Percentiles rank a stretch among this genome's conserved stretches.
phyloP scores from a whole-genome alignment of 2,329 filamentous ascomycete genomes.

The Lachnellula cervina region DNA sequence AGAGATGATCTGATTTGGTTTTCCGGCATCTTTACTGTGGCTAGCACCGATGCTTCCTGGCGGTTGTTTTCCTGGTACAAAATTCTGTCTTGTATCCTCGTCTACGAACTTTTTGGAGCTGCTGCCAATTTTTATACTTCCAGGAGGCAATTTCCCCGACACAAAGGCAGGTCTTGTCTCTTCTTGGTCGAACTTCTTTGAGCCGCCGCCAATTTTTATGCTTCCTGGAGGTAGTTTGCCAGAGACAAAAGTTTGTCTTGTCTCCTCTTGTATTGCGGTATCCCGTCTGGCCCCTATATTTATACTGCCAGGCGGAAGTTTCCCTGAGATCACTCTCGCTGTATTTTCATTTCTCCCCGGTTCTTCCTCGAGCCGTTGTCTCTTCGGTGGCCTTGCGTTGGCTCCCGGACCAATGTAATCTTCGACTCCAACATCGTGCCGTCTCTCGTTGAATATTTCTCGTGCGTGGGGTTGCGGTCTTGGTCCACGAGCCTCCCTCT shows the following conservation, averaged over 20 bases:
- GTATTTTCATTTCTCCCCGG: constrained; percentile 8
- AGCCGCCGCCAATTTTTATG: constrained; percentile 22
- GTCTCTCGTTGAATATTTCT: constrained; percentile 27
- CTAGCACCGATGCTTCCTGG: constrained; percentile 26
- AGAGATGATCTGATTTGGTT: constrained; percentile 68
- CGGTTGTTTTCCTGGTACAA: constrained; percentile 20
- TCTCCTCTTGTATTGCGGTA: constrained; percentile 11
- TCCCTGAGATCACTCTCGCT: constrained; percentile 29
- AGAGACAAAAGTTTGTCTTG: constrained; percentile 20
- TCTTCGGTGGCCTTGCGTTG: constrained; percentile 36
- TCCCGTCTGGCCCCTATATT: constrained; percentile 16
- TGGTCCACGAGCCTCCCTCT: constrained; percentile 56
- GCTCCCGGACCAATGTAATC: constrained; percentile 30
- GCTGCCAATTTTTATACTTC: constrained; percentile 36
- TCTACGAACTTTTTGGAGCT: constrained; percentile 33
- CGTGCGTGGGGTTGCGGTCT: constrained; percentile 16
- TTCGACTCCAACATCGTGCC: constrained; percentile 22
- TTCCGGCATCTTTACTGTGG: constrained; percentile 32
- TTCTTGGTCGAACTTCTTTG: constrained; percentile 16
- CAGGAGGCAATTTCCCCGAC: constrained; percentile 34
- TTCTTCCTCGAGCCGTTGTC: constrained; percentile 38
- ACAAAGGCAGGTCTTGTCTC: constrained; percentile 18
- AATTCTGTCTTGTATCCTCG: constrained; percentile 4
- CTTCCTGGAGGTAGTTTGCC: constrained; percentile 34
- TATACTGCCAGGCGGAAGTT: constrained; percentile 34